Conservation (phyloP, 2,329 filamentous ascomycete species). For the Fusarium citri region DNA sequence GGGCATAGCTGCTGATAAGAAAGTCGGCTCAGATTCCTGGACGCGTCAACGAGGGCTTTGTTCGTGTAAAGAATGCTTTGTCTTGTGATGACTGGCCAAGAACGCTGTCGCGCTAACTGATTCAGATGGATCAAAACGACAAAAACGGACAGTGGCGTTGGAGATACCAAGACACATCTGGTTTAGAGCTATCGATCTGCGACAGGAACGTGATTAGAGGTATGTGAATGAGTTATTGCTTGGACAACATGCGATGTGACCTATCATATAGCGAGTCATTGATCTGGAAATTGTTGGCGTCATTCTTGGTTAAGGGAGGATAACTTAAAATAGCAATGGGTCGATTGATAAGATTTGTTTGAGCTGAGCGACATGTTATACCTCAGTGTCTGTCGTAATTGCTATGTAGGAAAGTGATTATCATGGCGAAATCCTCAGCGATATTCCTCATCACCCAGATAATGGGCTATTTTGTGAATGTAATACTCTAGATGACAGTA, state of each 20-base stretch:
- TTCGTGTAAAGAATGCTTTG: not conserved
- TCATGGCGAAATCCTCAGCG: too few species aligned
- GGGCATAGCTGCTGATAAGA: not conserved
- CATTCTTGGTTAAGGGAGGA: not conserved
- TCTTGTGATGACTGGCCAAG: too few species aligned
- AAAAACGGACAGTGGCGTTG: conserved; percentile 14
- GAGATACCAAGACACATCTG: not conserved
- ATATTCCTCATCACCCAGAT: too few species aligned
- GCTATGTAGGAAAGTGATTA: too few species aligned
- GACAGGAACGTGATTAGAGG: not conserved
- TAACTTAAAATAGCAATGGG: not conserved
- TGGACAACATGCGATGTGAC: not conserved
- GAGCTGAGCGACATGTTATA: too few species aligned
- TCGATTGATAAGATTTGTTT: not conserved
- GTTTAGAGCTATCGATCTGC: not conserved
- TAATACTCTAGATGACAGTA: too few species aligned
- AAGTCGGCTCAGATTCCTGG: not conserved
- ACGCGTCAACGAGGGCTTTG: not conserved
- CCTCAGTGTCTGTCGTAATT: not conserved
- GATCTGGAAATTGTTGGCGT: not conserved
- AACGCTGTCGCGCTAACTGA: not conserved
- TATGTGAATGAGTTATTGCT: not conserved
- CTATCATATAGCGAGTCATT: not conserved
- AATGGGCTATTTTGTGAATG: too few species aligned
- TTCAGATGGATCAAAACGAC: not conserved